Evolutionary conservation across 164 flowering plant species (phyloP), one percentile per base, ranked within the genome.

Genomic region (Dillenia suffruticosa): DNA sequence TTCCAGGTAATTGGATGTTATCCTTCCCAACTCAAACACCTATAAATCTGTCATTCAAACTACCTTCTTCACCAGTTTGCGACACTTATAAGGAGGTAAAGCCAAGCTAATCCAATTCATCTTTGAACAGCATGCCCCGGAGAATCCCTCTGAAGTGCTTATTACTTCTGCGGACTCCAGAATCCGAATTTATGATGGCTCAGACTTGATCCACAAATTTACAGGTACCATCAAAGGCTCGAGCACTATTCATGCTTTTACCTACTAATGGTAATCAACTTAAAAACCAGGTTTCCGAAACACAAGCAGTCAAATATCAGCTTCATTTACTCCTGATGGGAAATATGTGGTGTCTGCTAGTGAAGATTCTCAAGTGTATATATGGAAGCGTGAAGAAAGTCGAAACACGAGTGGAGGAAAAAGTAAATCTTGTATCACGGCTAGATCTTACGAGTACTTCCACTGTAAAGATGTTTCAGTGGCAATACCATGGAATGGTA

Each of bases 121-220:
- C 19, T 32, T 51, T 15, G 12, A 70, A 75, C 79, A 94, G 95
- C 89, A 83, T 74, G 62, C 82, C 10, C 89, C 95, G 9, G 75
- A 57, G 45, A 89, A 80, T 75, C 77, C 96, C 22, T 76, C 89
- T 40, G 95, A 91, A 75, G 88, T 89, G 62, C 82, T 89, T 17
- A 78, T 93, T 3, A 87, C 95, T 14, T 83, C 97, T 44, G 97
- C 97, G 55, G 97, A 90, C 70, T 90, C 97, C 9, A 75, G 88
- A 12, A 80, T 90, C 52, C 75, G 85, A 16, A 64, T 81, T 12
- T 70, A 77, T 58, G 83, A 83, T 60, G 91, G 95, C 54, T 13
- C 79, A 54, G 80, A 82, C 6, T 16, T 84, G n/a, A 56, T 73
- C 66, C 84, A 80, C 6, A 90, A 87, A 69, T 89, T 82, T 64